Evolutionary conservation across 1,284 basidiomycete genomes (phyloP), one percentile per base, ranked within the genome.

Genomic region (Ceratobasidium sp.): DNA sequence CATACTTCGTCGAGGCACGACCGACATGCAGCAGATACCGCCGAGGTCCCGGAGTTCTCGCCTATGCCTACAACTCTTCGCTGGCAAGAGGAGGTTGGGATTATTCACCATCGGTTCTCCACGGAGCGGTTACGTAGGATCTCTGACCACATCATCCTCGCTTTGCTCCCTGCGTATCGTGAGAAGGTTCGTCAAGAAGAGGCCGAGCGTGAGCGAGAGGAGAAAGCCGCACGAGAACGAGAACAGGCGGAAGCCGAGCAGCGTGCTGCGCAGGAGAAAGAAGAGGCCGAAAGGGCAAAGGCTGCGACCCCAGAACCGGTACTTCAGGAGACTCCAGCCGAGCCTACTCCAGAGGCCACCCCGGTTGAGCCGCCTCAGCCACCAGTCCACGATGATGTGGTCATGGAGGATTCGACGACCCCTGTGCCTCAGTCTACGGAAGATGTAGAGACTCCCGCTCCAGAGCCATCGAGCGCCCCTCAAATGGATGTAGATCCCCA

Each of bases 21-120:
- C 15, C 68, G 68, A 31, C 68, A 73, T 39, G 54, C 56, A 35
- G 23, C n/a, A 45, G 68, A 61, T 17, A 58, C 77, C 11, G 77
- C 54, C 28, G 76, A 77, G 39, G 78, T 69, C 65, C 15, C 78
- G 26, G 85, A 85, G 17, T 87, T 86, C 80, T 79, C 82, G 11
- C 96, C 96, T 2, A 85, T 94, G 77, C 85, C 92, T 11, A 98
- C 97, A 0, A 82, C 91, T n/a, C 92, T 94, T 81, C 90, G 97
- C 60, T 99, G 97, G 97, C 85, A 89, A 0, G 96, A 98, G 81
- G 97, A 98, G 83, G 90, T 90, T 75, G 93, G 92, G 80, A 91
- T 94, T 69, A 86, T 95, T 17, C 91, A 96, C 77, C 91, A 93
- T 45, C 89, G 91, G 80, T 91, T 92, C 77, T 88, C 91, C 20